Percentiles rank a stretch among this genome's conserved stretches.
phyloP scores from a whole-genome alignment of 331 rosid genomes.

The Acacia concinna region DNA sequence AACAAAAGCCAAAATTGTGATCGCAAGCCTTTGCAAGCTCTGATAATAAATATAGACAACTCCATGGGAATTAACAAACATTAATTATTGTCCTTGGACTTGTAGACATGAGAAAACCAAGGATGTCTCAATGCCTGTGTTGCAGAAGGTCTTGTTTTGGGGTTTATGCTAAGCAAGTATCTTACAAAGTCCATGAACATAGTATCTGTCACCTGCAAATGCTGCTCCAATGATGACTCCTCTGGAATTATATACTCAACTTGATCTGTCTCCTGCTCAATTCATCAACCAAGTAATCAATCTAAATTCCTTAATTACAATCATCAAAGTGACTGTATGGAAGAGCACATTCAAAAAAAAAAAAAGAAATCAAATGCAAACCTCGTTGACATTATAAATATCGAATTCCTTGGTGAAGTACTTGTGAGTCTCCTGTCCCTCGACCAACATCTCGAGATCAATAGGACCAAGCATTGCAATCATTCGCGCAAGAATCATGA shows the following conservation, averaged over 20 bases:
- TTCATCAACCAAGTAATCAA: background rate
- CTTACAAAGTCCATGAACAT: constrained; percentile 67
- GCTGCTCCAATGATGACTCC: constrained; percentile 75
- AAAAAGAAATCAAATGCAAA: constrained; percentile 34
- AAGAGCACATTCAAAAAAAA: background rate
- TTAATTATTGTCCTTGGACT: constrained; percentile 26
- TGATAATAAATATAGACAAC: constrained; percentile 17
- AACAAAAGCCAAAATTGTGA: constrained; percentile 57
- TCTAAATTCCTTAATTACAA: background rate
- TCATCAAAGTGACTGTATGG: background rate
- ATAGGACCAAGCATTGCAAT: constrained; percentile 85
- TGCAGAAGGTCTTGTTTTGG: constrained; percentile 74
- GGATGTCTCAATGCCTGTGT: constrained; percentile 84
- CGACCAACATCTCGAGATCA: constrained; percentile 82
- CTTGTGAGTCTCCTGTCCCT: constrained; percentile 82
- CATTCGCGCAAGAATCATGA: constrained; percentile 81
- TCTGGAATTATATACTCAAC: constrained; percentile 88
- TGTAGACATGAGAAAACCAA: constrained; percentile 76
- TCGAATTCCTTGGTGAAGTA: constrained; percentile 89
- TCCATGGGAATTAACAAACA: constrained; percentile 18
- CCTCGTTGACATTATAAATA: constrained; percentile 81
- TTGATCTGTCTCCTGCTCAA: constrained; percentile 72
- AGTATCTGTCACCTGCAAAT: constrained; percentile 53
- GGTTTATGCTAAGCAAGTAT: constrained; percentile 70
- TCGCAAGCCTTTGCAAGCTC: constrained; percentile 44